Evolutionary conservation across 1,284 basidiomycete species (phyloP), one percentile per base, ranked within the genome.

Genomic region (Meira nashicola): DNA sequence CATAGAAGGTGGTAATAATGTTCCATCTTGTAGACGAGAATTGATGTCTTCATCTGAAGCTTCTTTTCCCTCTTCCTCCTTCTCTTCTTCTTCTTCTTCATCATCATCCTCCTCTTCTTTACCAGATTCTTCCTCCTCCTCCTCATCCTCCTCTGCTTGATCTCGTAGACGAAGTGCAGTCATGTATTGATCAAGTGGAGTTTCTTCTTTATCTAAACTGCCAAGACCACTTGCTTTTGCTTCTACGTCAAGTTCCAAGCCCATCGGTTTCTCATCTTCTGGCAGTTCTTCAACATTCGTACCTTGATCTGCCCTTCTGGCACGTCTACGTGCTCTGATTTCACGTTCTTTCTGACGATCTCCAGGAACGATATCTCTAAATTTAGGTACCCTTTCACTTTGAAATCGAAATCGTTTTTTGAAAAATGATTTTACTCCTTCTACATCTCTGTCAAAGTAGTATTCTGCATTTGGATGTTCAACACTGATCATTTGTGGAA

Each of bases 401-500:
- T 96, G 91, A 78, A 94, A 99, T 58, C 87, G 85, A 82, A 97
- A 98, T 21, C 93, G 82, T 64, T 91, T 85, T 66, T 83, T 84
- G 84, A 99, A 98, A 82, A 97, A 99, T 10, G 86, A 87, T 46
- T 91, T 85, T 66, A 99, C 92, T 78, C 95, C 96, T 63, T 94
- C 88, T 14, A 99, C 95, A 78, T 99, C 95, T 39, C 95, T 87
- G 76, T 96, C 92, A 80, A 99, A 99, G 81, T 95, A 98, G 88
- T 88, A 95, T 82, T 97, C 94, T 10, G 94, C 95, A 79, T 99
- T 96, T 73, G 87, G 86, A 74, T 99, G 94, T 52, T 92, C 89
- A 39, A 90, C 94, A 82, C 89, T 92, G 79, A 98, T 90, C 94
- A 98, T 97, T 81, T 99, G 94, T 1, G 94, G 94, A 77, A 99